Evolutionary conservation across 139 green algal species (phyloP).

Genomic region (Micractinium conductrix): DNA sequence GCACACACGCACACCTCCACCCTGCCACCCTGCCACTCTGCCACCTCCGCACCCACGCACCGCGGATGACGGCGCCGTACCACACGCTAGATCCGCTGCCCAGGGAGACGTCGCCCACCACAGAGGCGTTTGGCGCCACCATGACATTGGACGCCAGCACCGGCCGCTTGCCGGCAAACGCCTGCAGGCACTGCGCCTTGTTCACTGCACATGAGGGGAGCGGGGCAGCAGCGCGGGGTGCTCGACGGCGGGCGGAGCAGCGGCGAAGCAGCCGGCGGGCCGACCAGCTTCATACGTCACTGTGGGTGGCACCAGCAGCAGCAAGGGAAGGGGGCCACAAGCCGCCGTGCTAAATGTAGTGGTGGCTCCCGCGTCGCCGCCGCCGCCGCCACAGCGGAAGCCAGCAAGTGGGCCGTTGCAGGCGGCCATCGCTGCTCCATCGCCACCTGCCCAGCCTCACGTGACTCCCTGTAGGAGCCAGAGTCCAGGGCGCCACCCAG

Average conservation of each 20-base stretch:
- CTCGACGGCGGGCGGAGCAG: too few relatives aligned
- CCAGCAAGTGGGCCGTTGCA: neutral
- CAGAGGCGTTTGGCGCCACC: slow-evolving; percentile 88
- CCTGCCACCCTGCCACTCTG: too few relatives aligned
- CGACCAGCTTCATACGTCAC: neutral
- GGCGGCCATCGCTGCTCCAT: neutral
- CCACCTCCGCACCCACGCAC: slow-evolving; percentile 49
- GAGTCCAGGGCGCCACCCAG: slow-evolving; percentile 55
- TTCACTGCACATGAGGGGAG: slow-evolving; percentile 52
- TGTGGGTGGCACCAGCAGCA: neutral
- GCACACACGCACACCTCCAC: too few relatives aligned
- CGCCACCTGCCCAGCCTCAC: slow-evolving; percentile 36
- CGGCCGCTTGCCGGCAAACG: slow-evolving; percentile 47
- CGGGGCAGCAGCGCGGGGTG: too few relatives aligned
- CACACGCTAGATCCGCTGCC: slow-evolving; percentile 84
- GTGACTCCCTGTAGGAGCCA: slow-evolving; percentile 61
- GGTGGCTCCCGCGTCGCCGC: neutral
- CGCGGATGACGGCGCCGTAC: slow-evolving; percentile 91
- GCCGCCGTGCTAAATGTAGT: neutral
- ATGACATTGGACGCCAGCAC: slow-evolving; percentile 71
- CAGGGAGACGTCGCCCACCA: slow-evolving; percentile 94
- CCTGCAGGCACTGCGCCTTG: slow-evolving; percentile 49
- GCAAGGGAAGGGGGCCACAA: neutral
- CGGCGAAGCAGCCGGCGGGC: too few relatives aligned
- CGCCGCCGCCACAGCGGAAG: too few relatives aligned